A percentile compares a stretch with the other conserved stretches of the same genome.
These are phyloP conservation scores for Phialocephala subalpina DNA, from an alignment of 2,329 filamentous ascomycete genomes.

Conservation along the genomic window DNA sequence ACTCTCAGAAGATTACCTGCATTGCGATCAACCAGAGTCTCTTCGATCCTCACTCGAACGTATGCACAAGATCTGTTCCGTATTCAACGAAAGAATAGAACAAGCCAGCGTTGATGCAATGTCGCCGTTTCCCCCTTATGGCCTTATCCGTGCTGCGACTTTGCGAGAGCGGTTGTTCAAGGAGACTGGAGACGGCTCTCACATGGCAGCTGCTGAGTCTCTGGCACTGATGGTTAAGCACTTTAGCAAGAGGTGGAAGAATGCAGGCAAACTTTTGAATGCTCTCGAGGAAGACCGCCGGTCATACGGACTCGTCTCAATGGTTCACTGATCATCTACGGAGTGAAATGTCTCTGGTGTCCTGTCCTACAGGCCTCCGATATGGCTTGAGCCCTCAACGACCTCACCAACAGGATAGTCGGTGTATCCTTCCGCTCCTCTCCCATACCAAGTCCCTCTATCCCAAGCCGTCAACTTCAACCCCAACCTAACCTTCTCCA, in stretches of 20 bases:
- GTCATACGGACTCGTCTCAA: not conserved
- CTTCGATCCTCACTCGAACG: constrained; percentile 22
- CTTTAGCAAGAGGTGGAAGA: constrained; percentile 30
- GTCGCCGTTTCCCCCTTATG: constrained; percentile 29
- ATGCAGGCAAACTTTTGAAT: constrained; percentile 24
- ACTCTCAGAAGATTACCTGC: not conserved
- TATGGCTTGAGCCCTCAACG: not conserved
- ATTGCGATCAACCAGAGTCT: constrained; percentile 21
- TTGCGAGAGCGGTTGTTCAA: constrained; percentile 23
- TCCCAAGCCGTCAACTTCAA: constrained; percentile 18
- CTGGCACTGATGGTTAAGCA: constrained; percentile 25
- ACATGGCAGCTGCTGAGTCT: constrained; percentile 15
- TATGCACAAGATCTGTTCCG: constrained; percentile 15
- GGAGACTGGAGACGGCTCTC: constrained; percentile 25
- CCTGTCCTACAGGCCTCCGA: not conserved
- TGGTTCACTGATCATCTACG: not conserved
- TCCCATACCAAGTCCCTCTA: constrained; percentile 18
- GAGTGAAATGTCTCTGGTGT: not conserved
- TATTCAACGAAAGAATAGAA: constrained; percentile 24
- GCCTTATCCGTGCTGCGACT: constrained; percentile 17
- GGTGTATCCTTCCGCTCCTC: constrained; percentile 27
- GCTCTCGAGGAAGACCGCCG: constrained; percentile 15
- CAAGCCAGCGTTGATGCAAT: constrained; percentile 27
- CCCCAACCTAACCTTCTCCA: constrained; percentile 24
- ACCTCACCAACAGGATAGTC: constrained; percentile 27